Evolutionary conservation across 2,329 filamentous ascomycete genomes (phyloP).

Genomic region (Endocalyx cinctus): DNA sequence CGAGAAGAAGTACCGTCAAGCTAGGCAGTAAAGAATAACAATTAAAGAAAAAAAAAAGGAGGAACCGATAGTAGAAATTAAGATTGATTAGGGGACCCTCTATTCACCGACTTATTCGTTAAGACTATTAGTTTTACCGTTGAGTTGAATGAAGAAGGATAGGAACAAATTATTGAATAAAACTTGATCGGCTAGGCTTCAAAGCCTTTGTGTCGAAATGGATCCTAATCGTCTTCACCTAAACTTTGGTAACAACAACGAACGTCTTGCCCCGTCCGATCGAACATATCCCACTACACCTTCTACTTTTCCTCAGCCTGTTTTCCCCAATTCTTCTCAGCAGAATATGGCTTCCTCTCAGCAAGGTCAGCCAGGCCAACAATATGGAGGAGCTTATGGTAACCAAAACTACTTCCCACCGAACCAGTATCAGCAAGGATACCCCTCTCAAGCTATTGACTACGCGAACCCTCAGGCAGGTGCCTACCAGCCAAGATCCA

Average conservation of each 20-base stretch:
- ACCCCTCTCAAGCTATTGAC: constrained; percentile 22
- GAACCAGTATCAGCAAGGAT: constrained; percentile 48
- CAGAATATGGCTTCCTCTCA: constrained; percentile 46
- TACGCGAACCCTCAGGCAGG: constrained; percentile 25
- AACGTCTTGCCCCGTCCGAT: constrained; percentile 59
- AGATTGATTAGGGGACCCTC: too few species aligned
- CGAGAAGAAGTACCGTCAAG: too few species aligned
- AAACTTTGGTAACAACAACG: constrained; percentile 63
- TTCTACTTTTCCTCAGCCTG: constrained; percentile 92
- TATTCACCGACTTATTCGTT: too few species aligned
- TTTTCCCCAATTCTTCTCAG: constrained; percentile 47
- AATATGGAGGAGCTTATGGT: constrained; percentile 43
- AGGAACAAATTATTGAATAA: too few species aligned
- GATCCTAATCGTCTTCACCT: constrained; percentile 57
- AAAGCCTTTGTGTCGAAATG: too few species aligned
- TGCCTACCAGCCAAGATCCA: constrained; percentile 47
- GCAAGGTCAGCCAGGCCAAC: constrained; percentile 33
- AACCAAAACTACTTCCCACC: constrained; percentile 58
- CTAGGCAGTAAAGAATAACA: too few species aligned
- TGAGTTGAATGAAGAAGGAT: too few species aligned
- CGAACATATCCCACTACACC: constrained; percentile 81
- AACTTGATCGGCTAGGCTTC: too few species aligned
- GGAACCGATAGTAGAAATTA: too few species aligned
- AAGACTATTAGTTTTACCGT: too few species aligned
- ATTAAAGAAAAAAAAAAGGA: too few species aligned